Conservation (phyloP, 129 eudicot species). For the Lactuca sativa region DNA sequence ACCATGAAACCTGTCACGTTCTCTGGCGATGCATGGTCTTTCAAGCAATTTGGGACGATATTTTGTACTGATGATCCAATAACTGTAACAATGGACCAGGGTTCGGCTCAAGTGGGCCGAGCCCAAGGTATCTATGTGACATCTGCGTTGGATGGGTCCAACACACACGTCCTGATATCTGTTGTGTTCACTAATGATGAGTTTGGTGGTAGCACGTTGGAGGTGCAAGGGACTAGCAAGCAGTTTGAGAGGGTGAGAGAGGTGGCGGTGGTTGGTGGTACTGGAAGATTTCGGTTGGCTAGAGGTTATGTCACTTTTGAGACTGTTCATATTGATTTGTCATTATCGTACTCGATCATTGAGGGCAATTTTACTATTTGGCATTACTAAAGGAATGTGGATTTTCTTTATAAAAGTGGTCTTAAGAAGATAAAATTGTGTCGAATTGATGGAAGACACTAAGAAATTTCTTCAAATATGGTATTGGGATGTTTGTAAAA, state of each 20-base stretch:
- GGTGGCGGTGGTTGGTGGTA: conserved; percentile 47
- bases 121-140: conserved; percentile 26
- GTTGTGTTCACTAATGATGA: conserved; percentile 28
- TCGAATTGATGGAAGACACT: no score
- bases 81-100: background rate
- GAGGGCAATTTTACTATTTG: conserved; percentile 5
- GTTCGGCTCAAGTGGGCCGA: conserved; percentile 10
- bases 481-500: background rate
- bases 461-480: background rate
- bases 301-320: conserved; percentile 38
- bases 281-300: conserved; percentile 30
- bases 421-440: background rate
- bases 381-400: background rate
- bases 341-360: conserved; percentile 1
- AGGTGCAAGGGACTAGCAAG: conserved; percentile 32
- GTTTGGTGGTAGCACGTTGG: conserved; percentile 39
- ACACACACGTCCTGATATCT: conserved; percentile 12
- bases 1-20: conserved; percentile 16
- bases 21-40: conserved; percentile 9
- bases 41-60: conserved; percentile 20
- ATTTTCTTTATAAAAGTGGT: no score
- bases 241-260: conserved; percentile 36
- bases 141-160: conserved; percentile 25
- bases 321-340: conserved; percentile 15
- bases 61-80: conserved; percentile 21